Conservation (phyloP, 2,329 filamentous ascomycete species). For the Paecilomyces sp. region DNA sequence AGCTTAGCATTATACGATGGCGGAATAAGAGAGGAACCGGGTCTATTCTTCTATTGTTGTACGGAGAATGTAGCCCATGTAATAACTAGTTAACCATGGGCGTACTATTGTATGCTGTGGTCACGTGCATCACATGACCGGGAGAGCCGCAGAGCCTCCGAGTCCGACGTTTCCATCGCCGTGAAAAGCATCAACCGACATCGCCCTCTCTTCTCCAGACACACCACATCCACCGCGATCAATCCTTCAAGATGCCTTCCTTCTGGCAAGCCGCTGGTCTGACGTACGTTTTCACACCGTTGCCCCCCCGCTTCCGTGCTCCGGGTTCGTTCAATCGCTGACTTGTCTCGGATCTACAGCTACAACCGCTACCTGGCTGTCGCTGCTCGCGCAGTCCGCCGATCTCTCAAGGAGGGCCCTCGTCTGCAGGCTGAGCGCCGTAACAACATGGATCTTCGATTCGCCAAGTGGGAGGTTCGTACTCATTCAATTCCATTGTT, state of each 20-base stretch:
- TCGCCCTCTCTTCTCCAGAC: constrained; percentile 9
- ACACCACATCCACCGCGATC: constrained; percentile 16
- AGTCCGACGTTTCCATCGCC: neutral
- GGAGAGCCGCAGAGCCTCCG: constrained; percentile 4
- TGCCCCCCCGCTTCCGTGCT: neutral
- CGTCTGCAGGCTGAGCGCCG: constrained; percentile 81
- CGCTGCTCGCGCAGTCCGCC: constrained; percentile 88
- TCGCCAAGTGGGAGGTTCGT: constrained; percentile 93
- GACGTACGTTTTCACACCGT: constrained; percentile 57
- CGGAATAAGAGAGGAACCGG: too few species aligned
- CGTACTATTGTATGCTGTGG: too few species aligned
- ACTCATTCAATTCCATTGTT: constrained; percentile 3
- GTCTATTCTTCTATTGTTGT: too few species aligned
- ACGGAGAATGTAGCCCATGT: neutral
- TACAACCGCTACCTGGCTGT: constrained; percentile 99
- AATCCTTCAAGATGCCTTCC: constrained; percentile 72
- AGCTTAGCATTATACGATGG: too few species aligned
- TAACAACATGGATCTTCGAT: constrained; percentile 81
- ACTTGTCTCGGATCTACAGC: constrained; percentile 45
- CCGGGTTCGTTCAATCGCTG: constrained; percentile 14
- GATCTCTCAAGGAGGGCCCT: constrained; percentile 93
- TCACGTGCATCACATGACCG: constrained; percentile 1
- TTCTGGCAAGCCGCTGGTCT: constrained; percentile 98
- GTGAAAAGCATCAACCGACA: constrained; percentile 3
- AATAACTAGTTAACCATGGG: too few species aligned